Base-by-base conservation (phyloP, 805 yeast species). In the Metschnikowia santaceciliae region DNA sequence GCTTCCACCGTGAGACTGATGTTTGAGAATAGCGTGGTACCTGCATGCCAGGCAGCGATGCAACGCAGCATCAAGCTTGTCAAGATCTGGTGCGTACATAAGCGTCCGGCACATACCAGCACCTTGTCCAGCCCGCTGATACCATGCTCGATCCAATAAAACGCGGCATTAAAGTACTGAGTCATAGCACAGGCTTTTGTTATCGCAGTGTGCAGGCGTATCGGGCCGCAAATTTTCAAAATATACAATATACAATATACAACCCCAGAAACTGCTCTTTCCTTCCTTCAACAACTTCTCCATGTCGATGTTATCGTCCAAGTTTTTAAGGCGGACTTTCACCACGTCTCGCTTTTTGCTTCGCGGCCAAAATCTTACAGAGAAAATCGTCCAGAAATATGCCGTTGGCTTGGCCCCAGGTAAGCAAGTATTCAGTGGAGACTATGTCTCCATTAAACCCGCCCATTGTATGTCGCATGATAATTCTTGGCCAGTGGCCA, bases 391-490 rank as follows among this genome's bases (percentile, higher is more conserved):
- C 10, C 99, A 94, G 67, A 81, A 80, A 62, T 92, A 88, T 66
- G 95, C 98, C 3, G 96, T 91, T 10, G 96, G 92, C 3, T 68
- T 89, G 42, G 82, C 94, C 20, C 63, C 76, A n/a, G 84, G 82
- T 32, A 92, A 94, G 66, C 65, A 74, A 49, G 96, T 94, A 35
- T 83, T 76, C 61, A 78, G 89, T 43, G 99, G 98, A 13, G 99
- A 94, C 72, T 94, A 91, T 71, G 98, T 95, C 47, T 82, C 96
- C 2, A 92, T 94, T 65, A 80, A 76, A 62, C 99, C 99, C 3
- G 92, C 96, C 2, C 96, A 94, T 73, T 95, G 97, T 69, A 94
- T 94, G 99, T 90, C 98, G 14, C 99, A 94, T 69, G 99, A 94
- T 70, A 94, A 94, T 71, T 86, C 97, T 41, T 95, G 99, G 99